Evolutionary conservation across 768 basidiomycete species (phyloP), one percentile per base, ranked within the genome.

Genomic region (Strobilomyces echinocephalus): DNA sequence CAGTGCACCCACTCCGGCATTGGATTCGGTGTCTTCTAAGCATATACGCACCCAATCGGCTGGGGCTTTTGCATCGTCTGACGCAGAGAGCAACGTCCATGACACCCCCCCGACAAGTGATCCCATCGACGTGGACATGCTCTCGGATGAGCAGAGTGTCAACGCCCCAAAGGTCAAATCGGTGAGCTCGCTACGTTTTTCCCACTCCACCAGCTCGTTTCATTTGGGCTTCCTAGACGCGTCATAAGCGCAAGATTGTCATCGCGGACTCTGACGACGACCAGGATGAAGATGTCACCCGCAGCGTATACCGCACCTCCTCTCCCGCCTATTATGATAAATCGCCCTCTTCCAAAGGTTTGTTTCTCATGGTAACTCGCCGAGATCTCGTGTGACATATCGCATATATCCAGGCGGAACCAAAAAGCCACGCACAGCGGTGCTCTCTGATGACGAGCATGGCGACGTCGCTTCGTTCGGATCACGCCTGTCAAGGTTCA

Each of bases 41-140:
- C 62, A 60, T 15, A 50, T 68, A 36, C 70, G 66, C 50, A 78
- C 79, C 8, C 77, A 78, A 18, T 71, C 69, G 8, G 70, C 74
- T 15, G 64, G 63, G 11, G 70, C 68, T 54, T 74, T 74, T 4
- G 55, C 63, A 33, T 77, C 75, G 16, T 85, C 82, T 41, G 80
- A 80, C 21, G 72, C 70, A 20, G 73, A 71, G 18, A 75, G 73
- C 47, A 85, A 76, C 57, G 50, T 62, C 38, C 73, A 71, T 28
- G 77, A 79, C 15, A 88, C 87, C 2, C 88, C 89, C 26, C 88
- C 88, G 0, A 87, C 87, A 3, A 91, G 88, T 58, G 87, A 91
- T 52, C 75, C 80, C 28, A 79, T 90, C 52, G 88, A 91, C 58
- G 78, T 91, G 10, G 88, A 90, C 63, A 84, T 88, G 82, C 57